Percentiles rank a stretch among this genome's conserved stretches.
Conservation (phyloP, 441 rosid genomes). For the Euphorbia celastroides region DNA sequence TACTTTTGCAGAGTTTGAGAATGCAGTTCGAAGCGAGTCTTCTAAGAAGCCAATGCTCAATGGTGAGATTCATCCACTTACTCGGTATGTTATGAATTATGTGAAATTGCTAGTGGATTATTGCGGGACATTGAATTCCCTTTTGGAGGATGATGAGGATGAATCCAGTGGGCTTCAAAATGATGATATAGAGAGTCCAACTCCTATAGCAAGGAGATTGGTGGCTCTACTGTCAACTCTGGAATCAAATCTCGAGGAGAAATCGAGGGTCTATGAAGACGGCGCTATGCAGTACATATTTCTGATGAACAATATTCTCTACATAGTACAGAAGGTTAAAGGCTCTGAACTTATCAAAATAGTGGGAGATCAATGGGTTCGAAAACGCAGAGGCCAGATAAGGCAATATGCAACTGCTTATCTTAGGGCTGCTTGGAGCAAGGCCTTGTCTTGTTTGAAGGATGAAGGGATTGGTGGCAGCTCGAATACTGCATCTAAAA, state of each 20-base stretch:
- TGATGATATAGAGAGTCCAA: conserved; percentile 36
- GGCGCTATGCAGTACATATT: conserved; percentile 66
- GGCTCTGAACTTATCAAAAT: conserved; percentile 69
- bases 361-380: conserved; percentile 93
- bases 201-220: conserved; percentile 56
- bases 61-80: conserved; percentile 94
- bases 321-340: conserved; percentile 86
- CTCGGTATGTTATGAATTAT: conserved; percentile 94
- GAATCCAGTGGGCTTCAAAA: conserved; percentile 28
- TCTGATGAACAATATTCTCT: conserved; percentile 82
- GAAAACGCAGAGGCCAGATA: conserved; percentile 71
- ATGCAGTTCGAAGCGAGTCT: conserved; percentile 65
- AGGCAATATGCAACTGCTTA: conserved; percentile 85
- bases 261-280: conserved; percentile 66
- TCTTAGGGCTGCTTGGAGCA: conserved; percentile 86
- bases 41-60: conserved; percentile 72
- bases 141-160: conserved; percentile 49
- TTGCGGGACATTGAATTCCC: conserved; percentile 53
- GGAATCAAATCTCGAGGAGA: conserved; percentile 82
- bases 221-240: conserved; percentile 49
- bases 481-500: conserved; percentile 59
- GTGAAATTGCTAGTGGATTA: conserved; percentile 83
- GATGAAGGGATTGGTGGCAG: conserved; percentile 79
- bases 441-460: conserved; percentile 68
- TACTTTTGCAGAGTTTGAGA: conserved; percentile 93